Base-by-base conservation (phyloP, 148 eudicot species). In the Rhododendron simsii region DNA sequence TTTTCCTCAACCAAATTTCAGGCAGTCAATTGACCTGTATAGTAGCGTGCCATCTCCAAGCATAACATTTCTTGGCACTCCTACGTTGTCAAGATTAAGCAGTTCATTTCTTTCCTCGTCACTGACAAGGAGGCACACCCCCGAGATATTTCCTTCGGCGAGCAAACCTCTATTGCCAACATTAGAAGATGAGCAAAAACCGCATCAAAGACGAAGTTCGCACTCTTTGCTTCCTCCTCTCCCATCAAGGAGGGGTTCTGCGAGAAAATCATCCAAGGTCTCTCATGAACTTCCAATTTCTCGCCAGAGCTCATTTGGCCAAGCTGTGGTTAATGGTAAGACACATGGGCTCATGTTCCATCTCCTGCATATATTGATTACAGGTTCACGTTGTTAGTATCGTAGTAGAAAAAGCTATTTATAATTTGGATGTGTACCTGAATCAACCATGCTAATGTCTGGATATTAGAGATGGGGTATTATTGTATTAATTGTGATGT, bases 251-350 rank as follows among this genome's bases (percentile, higher is more conserved):
- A 92, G 80, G 87, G 55, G 90, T 61, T 89, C 95, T 84, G 71
- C 59, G 13, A 94, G 89, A 88, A 93, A 87, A 88, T 63, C 91
- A 7, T 71, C 94, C 15, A 84, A 81, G 75, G 86, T 86, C 74
- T 91, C 92, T 23, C 98, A 93, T 85, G 98, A 92, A 84, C 71
- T 89, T 67, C 92, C 94, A 15, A 47, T 81, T 84, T 76, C 94
- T 86, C 91, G 91, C 75, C 91, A 91, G 59, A 92, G 99, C 85
- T 89, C 98, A 73, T 95, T 73, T 87, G 94, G 95, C 80, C 98
- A 97, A 80, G 92, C 98, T 81, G 98, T 95, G 84, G 55, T 95
- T n/a, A 97, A 97, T 89, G 99, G 99, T 97, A 87, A 71, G 93
- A 86, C 80, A 33, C 65, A 9, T 33, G 77, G 63, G 8, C 67